Evolutionary conservation across 179 eudicot species (phyloP), one percentile per base, ranked within the genome.

Genomic region (Patellifolia procumbens): DNA sequence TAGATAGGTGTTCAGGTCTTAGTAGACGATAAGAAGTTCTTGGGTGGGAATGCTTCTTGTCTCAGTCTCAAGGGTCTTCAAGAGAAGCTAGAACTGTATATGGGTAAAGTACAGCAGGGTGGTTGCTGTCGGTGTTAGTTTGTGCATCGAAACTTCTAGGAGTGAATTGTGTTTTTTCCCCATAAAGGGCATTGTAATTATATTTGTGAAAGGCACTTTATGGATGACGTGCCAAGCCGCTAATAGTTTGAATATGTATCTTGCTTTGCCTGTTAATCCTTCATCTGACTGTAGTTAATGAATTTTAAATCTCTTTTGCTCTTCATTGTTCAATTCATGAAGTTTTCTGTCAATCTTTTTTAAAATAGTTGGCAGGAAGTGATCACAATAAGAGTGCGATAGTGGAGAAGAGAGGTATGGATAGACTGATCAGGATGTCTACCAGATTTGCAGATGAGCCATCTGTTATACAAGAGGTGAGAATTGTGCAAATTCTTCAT

Each of bases 331-430:
- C 9, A 43, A 28, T 78, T 65, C 20, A 51, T 26, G 22, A 69
- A 48, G 48, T 62, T 53, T 43, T 53, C 73, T 46, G 37, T 60
- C 22, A 32, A 4, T 42, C 12, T 58, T 19, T 79, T 68, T 45
- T 72, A 76, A 15, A 69, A 81, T 77, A 96, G 99, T 82, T 96
- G 89, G 99, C 99, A 84, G 99, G 99, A 77, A 96, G 99, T 81
- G 99, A 96, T 84, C 74, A 77, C 70, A 93, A 90, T 71, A 93
- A 96, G 85, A 84, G 81, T 84, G 79, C 90, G 56, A 86, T 96
- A 81, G 89, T 91, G 73, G 96, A 87, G 79, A 96, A 89, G 82
- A 84, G 86, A 78, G 99, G 99, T 74, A 45, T 93, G 84, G 91
- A 89, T 77, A 93, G 83, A 82, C 87, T 96, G 76, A 87, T 96